phyloP scores from a whole-genome alignment of 768 basidiomycete species.

The Ephemerocybe angulata region DNA sequence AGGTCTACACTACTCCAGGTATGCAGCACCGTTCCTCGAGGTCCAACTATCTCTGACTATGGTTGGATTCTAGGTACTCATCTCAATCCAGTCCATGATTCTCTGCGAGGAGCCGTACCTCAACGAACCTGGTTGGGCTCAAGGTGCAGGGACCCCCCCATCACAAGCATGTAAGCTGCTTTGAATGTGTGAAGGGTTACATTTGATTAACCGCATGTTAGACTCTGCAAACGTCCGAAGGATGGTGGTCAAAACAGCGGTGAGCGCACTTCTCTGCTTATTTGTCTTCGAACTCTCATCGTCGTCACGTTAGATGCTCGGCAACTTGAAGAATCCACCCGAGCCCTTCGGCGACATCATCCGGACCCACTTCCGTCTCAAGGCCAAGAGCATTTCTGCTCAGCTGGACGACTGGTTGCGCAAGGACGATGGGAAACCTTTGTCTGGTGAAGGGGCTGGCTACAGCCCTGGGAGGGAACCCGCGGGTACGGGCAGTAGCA shows the following conservation, averaged over 20 bases:
- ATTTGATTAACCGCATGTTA: conserved; percentile 27
- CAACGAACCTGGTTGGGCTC: conserved; percentile 89
- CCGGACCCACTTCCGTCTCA: conserved; percentile 86
- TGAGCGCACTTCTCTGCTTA: conserved; percentile 29
- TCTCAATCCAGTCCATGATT: conserved; percentile 97
- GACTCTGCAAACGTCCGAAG: conserved; percentile 90
- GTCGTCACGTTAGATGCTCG: conserved; percentile 63
- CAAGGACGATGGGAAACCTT: conserved; percentile 68
- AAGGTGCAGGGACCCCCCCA: conserved; percentile 64
- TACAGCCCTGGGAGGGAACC: conserved; percentile 37
- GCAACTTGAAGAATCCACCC: conserved; percentile 75
- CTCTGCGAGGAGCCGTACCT: conserved; percentile 91
- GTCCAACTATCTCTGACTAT: conserved; percentile 38
- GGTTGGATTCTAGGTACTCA: conserved; percentile 68
- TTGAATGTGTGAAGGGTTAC: neutral
- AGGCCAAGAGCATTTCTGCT: conserved; percentile 60
- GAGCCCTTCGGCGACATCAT: conserved; percentile 87
- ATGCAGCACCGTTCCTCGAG: conserved; percentile 11
- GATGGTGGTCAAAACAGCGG: conserved; percentile 89
- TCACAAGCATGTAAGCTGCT: conserved; percentile 67
- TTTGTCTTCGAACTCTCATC: neutral
- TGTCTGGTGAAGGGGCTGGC: conserved; percentile 50
- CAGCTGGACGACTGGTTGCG: conserved; percentile 81
- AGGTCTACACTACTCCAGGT: conserved; percentile 88
- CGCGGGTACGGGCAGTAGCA: conserved; percentile 17